These are phyloP conservation scores for Cladosporium velox DNA, from an alignment of 2,329 filamentous ascomycete genomes.

Conservation along the genomic window DNA sequence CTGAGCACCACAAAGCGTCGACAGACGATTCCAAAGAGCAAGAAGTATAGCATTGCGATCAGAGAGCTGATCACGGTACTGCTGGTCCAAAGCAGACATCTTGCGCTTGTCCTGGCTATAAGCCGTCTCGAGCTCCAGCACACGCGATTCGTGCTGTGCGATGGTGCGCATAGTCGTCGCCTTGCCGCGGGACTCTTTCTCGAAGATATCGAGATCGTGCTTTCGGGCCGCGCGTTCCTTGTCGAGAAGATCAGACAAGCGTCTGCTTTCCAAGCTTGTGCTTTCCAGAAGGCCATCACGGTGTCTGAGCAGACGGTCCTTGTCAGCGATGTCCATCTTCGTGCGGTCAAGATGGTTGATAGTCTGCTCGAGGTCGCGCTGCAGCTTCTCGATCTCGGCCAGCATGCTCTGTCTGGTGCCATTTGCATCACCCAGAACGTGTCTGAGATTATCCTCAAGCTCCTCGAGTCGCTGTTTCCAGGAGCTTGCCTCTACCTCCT, in stretches of 20 bases:
- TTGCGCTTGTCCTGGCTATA: constrained; percentile 76
- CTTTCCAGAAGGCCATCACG: constrained; percentile 86
- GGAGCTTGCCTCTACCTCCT: constrained; percentile 84
- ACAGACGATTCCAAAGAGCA: constrained; percentile 86
- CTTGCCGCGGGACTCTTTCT: constrained; percentile 84
- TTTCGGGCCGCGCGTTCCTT: constrained; percentile 84
- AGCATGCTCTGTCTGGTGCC: constrained; percentile 84
- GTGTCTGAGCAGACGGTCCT: constrained; percentile 85
- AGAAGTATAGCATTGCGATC: constrained; percentile 89
- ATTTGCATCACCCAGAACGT: constrained; percentile 83
- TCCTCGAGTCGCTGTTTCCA: constrained; percentile 92
- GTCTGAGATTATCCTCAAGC: constrained; percentile 82
- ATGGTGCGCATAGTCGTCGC: constrained; percentile 85
- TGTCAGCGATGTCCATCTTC: constrained; percentile 79
- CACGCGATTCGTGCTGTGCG: constrained; percentile 78
- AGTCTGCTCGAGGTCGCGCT: constrained; percentile 83
- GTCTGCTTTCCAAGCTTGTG: constrained; percentile 81
- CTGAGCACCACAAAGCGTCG: constrained; percentile 81
- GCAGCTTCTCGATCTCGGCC: constrained; percentile 78
- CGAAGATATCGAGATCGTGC: constrained; percentile 83
- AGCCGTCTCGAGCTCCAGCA: constrained; percentile 81
- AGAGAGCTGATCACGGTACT: constrained; percentile 80
- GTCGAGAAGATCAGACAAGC: constrained; percentile 83
- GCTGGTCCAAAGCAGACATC: constrained; percentile 72
- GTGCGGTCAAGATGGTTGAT: constrained; percentile 78